Evolutionary conservation across 805 yeast species (phyloP).

Genomic region (Kodamaea fukazawae): DNA sequence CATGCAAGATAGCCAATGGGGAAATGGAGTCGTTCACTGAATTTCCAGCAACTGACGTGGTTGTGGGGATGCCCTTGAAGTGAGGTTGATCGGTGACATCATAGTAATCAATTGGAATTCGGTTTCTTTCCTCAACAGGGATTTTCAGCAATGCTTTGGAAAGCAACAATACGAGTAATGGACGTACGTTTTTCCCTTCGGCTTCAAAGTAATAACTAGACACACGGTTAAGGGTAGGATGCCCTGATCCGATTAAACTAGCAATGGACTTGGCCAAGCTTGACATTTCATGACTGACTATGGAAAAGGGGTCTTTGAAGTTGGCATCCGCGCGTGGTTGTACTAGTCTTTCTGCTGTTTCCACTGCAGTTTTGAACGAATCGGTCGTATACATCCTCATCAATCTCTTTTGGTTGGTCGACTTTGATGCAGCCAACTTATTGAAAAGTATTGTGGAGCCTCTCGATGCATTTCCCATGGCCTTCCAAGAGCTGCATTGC

Average conservation of each 20-base stretch:
- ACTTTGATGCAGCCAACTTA: not conserved
- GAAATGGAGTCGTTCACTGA: conserved; percentile 64
- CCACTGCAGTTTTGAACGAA: conserved; percentile 53
- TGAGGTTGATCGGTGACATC: conserved; percentile 70
- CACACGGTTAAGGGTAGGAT: conserved; percentile 87
- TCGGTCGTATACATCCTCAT: not conserved
- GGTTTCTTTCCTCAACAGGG: conserved; percentile 64
- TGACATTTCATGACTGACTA: conserved; percentile 92
- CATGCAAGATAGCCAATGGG: conserved; percentile 82
- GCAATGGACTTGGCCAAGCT: conserved; percentile 85
- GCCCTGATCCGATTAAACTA: conserved; percentile 83
- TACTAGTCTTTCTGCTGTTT: conserved; percentile 71
- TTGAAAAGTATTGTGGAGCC: not conserved
- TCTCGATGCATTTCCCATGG: not conserved
- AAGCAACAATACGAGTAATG: conserved; percentile 78
- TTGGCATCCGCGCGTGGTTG: conserved; percentile 50
- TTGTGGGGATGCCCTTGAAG: conserved; percentile 54
- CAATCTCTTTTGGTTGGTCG: not conserved
- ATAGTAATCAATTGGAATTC: conserved; percentile 56
- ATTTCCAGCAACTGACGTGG: conserved; percentile 56
- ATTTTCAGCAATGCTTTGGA: conserved; percentile 78
- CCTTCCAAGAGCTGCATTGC: not conserved
- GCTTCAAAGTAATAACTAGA: conserved; percentile 94
- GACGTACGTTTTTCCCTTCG: conserved; percentile 94
- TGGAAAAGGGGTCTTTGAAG: conserved; percentile 79